Conservation (phyloP, 1,139 yeast species). For the Magnusiomyces tetraspermus region DNA sequence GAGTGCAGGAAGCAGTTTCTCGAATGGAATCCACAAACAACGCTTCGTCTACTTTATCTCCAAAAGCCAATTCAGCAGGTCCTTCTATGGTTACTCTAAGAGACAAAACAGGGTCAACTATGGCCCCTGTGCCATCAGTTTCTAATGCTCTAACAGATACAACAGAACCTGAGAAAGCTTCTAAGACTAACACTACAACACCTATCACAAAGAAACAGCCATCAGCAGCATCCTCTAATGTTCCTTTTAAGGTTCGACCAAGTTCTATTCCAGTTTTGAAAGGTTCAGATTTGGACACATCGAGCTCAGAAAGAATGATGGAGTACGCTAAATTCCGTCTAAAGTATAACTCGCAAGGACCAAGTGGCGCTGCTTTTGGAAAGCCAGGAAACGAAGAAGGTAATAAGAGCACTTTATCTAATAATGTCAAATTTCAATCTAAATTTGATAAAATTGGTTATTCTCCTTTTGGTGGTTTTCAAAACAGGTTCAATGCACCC, state of each 20-base stretch:
- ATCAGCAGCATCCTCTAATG: not conserved
- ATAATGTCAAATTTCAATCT: not conserved
- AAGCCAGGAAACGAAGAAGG: not conserved
- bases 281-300: constrained; percentile 1
- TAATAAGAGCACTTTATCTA: not conserved
- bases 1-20: constrained; percentile 15
- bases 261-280: constrained; percentile 10
- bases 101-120: not conserved
- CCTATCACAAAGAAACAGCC: not conserved
- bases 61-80: not conserved
- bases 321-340: constrained; percentile 2
- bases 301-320: constrained; percentile 3
- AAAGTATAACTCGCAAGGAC: not conserved
- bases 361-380: not conserved
- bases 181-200: not conserved
- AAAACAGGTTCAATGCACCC: not conserved
- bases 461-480: not conserved
- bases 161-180: not conserved
- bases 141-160: not conserved
- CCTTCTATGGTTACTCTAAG: not conserved
- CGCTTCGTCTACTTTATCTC: not conserved
- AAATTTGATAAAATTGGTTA: constrained; percentile 7
- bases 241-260: constrained; percentile 7
- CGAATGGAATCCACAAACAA: constrained; percentile 8
- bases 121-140: not conserved